Evolutionary conservation across 108 stramenopile genomes (phyloP), one percentile per base, ranked within the genome.

Genomic region (Stephanodiscus minutulus): DNA sequence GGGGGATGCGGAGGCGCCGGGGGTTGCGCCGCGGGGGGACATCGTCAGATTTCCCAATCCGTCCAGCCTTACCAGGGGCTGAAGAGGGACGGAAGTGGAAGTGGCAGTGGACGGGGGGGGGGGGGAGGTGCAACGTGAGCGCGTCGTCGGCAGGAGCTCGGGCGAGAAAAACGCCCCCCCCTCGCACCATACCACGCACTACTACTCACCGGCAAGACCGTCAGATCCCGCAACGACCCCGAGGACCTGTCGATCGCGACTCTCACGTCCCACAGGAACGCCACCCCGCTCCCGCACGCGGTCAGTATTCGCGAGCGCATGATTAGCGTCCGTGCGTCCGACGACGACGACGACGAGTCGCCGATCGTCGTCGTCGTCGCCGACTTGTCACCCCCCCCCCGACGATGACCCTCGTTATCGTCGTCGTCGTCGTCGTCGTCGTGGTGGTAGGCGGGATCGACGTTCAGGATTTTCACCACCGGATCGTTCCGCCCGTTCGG

Each of bases 281-380:
- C 88, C 0, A 76, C 66, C 4, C 85, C 88, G 43, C 85, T 87
- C 31, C 84, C 82, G 22, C 83, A 86, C 15, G 87, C 57, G 17
- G 87, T 81, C 1, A 87, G 54, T 11, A 89, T 53, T 20, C 83
- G 68, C 7, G 74, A 53, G 21, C 54, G 47, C 12, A 74, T 13
- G 3, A 52, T 41, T 6, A 66, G 33, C 1, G 64, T 43, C 0
- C 41, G 55, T 22, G 24, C 36, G 10, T 65, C 46, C 29, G 57
- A 64, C 15, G 24, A 0, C 46, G 17, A 3, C 22, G 3, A 29
- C 49, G 64, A 15, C 4, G 13, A 13, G 3, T 35, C n/a, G n/a
- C n/a, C n/a, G n/a, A n/a, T n/a, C n/a, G n/a, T 57, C 43, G 24
- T 28, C 11, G 27, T 18, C 28, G 53, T 57, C 11, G 37, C 53